Evolutionary conservation across 2,329 filamentous ascomycete species (phyloP).

Genomic region (Penicillium fuscoglaucum): DNA sequence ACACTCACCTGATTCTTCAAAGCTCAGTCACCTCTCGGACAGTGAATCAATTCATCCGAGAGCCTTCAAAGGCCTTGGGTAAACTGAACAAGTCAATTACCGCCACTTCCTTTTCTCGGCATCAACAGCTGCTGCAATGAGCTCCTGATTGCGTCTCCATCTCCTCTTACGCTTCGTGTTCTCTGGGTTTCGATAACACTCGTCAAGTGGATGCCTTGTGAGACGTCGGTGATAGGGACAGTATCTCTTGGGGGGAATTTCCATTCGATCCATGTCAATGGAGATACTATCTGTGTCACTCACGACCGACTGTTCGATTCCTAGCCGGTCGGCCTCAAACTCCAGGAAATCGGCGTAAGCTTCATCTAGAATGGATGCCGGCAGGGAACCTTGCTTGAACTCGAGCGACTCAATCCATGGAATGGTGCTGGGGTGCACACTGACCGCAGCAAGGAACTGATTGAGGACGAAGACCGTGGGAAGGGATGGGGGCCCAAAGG

Average conservation of each 20-base stretch:
- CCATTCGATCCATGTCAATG: no score
- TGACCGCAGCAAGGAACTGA: slow-evolving; percentile 3
- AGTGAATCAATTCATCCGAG: neutral
- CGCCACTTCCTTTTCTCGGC: neutral
- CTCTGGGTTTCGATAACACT: neutral
- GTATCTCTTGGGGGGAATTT: neutral
- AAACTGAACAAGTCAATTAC: neutral
- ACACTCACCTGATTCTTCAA: neutral
- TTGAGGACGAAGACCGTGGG: neutral
- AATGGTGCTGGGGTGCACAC: neutral
- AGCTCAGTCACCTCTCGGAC: neutral
- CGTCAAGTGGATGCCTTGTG: neutral
- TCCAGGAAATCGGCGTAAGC: neutral
- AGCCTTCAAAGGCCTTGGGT: neutral
- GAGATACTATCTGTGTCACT: neutral
- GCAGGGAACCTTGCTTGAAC: neutral
- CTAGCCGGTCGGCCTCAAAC: neutral
- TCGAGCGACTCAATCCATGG: neutral
- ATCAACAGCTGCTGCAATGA: neutral
- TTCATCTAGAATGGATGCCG: neutral
- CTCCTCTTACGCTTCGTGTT: neutral
- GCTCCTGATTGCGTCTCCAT: neutral
- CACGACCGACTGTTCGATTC: neutral
- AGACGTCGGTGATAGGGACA: neutral
- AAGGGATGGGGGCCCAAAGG: neutral